Conservation (phyloP, 768 basidiomycete genomes). For the Tubosaeta brunneosetosa region DNA sequence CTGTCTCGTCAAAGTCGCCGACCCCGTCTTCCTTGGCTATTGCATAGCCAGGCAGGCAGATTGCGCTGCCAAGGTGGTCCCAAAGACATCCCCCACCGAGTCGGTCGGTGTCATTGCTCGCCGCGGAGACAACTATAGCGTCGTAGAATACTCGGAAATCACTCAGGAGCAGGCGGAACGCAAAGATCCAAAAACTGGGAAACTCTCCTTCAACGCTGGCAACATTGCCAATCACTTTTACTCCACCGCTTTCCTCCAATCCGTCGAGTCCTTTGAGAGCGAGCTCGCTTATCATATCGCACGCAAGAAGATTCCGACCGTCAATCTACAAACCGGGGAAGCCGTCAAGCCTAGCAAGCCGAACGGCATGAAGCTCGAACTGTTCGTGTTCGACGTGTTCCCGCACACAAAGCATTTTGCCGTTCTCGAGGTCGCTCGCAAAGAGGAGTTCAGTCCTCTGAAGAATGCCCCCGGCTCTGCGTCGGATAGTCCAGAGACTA, state of each 20-base stretch:
- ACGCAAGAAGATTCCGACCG: constrained; percentile 90
- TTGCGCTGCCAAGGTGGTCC: constrained; percentile 95
- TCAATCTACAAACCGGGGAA: constrained; percentile 66
- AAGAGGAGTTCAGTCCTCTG: constrained; percentile 92
- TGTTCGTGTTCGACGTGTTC: constrained; percentile 99
- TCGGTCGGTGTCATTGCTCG: constrained; percentile 92
- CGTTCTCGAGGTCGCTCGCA: constrained; percentile 82
- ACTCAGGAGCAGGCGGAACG: constrained; percentile 80
- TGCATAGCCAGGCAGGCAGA: constrained; percentile 85
- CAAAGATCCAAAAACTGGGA: constrained; percentile 61
- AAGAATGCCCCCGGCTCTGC: constrained; percentile 96
- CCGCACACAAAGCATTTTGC: constrained; percentile 80
- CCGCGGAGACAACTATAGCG: constrained; percentile 78
- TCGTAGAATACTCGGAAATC: constrained; percentile 98
- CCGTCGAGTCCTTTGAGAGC: constrained; percentile 76
- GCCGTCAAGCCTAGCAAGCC: constrained; percentile 75
- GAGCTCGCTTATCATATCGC: constrained; percentile 97
- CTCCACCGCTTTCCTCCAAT: constrained; percentile 76
- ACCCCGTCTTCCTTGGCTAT: constrained; percentile 95
- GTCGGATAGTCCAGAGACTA: constrained; percentile 86
- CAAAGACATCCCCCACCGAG: constrained; percentile 81
- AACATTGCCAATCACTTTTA: constrained; percentile 99
- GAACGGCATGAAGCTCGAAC: constrained; percentile 99
- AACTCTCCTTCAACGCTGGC: constrained; percentile 86
- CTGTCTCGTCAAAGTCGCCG: constrained; percentile 95